Percentiles rank a stretch among this genome's conserved stretches.
Evolutionary conservation across 108 stramenopile species (phyloP).

Genomic region (Nitzschia sp.): DNA sequence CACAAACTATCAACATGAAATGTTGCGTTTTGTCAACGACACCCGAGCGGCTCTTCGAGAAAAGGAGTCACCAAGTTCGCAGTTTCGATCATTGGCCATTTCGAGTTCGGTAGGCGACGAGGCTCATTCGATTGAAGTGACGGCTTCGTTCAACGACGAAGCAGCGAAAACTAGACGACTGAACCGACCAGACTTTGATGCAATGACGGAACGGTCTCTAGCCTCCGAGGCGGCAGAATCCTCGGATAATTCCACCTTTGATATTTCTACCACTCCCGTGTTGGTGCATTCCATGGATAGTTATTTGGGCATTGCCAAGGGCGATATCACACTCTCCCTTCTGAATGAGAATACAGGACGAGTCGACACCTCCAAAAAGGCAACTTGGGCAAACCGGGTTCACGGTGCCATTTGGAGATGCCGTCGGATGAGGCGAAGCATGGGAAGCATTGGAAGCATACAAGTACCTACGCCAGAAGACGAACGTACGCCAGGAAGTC

Average conservation of each 20-base stretch:
- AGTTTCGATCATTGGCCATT: conserved; percentile 1
- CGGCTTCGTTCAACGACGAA: background rate
- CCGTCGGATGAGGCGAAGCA: conserved; percentile 29
- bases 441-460: conserved; percentile 21
- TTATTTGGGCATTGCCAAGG: conserved; percentile 48
- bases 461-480: background rate
- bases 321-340: conserved; percentile 50
- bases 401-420: conserved; percentile 44
- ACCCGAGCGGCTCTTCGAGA: conserved; percentile 33
- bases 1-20: conserved; percentile 13
- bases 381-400: conserved; percentile 35
- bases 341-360: conserved; percentile 31
- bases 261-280: conserved; percentile 16
- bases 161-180: background rate
- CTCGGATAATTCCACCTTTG: background rate
- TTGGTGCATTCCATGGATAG: conserved; percentile 39
- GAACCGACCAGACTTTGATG: background rate
- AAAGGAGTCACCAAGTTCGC: background rate
- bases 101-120: background rate
- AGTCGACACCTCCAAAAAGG: conserved; percentile 24
- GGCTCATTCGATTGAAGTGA: background rate
- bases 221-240: background rate
- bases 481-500: background rate
- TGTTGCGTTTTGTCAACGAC: conserved; percentile 27
- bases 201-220: background rate